phyloP scores from a whole-genome alignment of 2,329 filamentous ascomycete species.

The Pseudogymnoascus sp. region DNA sequence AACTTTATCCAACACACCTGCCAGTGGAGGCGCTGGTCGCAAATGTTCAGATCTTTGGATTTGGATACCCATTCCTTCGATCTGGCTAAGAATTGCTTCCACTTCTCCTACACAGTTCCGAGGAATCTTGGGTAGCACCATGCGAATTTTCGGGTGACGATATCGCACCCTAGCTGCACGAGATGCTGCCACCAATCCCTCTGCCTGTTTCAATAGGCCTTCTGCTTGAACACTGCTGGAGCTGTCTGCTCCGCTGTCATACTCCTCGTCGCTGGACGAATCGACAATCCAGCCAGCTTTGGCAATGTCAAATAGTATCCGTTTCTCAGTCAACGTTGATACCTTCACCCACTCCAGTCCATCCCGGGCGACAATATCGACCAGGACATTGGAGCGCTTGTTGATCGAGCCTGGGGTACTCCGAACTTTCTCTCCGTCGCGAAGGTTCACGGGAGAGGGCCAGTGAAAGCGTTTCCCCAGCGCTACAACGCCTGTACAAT shows the following conservation, averaged over 20 bases:
- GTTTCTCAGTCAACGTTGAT: conserved; percentile 54
- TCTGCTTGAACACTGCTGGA: conserved; percentile 36
- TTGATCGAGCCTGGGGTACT: conserved; percentile 12
- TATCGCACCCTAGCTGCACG: conserved; percentile 49
- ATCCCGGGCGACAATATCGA: conserved; percentile 57
- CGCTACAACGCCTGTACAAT: conserved; percentile 46
- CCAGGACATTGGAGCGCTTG: conserved; percentile 37
- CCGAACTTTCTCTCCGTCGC: conserved; percentile 13
- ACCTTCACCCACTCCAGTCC: conserved; percentile 62
- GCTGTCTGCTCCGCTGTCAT: conserved; percentile 35
- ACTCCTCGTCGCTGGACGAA: conserved; percentile 36
- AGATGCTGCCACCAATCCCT: conserved; percentile 50
- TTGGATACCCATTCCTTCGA: conserved; percentile 39
- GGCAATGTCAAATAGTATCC: conserved; percentile 59
- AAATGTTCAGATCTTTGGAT: conserved; percentile 25
- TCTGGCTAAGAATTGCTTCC: conserved; percentile 46
- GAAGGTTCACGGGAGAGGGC: conserved; percentile 19
- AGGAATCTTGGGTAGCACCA: conserved; percentile 53
- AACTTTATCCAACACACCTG: conserved; percentile 26
- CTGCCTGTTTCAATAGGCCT: conserved; percentile 52
- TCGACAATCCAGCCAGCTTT: conserved; percentile 54
- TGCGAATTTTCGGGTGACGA: conserved; percentile 47
- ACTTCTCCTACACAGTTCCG: conserved; percentile 44
- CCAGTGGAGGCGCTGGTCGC: conserved; percentile 14
- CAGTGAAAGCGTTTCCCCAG: conserved; percentile 50